phyloP scores from a whole-genome alignment of 108 stramenopile genomes.

The Mayamaea pseudoterrestris region DNA sequence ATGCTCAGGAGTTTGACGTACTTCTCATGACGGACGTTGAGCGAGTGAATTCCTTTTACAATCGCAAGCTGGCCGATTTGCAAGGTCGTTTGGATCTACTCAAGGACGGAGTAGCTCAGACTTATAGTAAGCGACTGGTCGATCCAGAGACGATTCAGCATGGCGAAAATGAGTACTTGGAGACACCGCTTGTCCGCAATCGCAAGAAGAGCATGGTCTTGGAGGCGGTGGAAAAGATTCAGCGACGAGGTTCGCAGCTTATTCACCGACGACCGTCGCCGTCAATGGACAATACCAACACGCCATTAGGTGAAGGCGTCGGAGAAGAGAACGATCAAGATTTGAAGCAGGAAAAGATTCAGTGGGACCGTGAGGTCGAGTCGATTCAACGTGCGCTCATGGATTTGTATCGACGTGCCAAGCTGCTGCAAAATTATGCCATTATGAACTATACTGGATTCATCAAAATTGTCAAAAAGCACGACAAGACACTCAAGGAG shows the following conservation, averaged over 20 bases:
- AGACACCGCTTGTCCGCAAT: not conserved
- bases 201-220: not conserved
- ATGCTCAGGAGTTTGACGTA: slow-evolving; percentile 17
- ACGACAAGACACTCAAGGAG: slow-evolving; percentile 67
- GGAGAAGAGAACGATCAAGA: slow-evolving; percentile 11
- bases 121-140: not conserved
- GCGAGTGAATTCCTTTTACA: slow-evolving; percentile 50
- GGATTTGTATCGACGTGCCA: slow-evolving; percentile 65
- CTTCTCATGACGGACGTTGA: slow-evolving; percentile 28
- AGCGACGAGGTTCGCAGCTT: not conserved
- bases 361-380: slow-evolving; percentile 28
- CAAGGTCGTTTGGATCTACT: slow-evolving; percentile 45
- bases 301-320: not conserved
- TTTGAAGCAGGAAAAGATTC: slow-evolving; percentile 9
- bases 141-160: not conserved
- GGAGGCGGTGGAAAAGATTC: not conserved
- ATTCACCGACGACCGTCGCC: not conserved
- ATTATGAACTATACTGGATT: slow-evolving; percentile 91
- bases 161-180: not conserved
- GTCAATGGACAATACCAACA: not conserved
- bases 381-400: slow-evolving; percentile 69
- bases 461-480: slow-evolving; percentile 88
- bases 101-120: slow-evolving; percentile 28
- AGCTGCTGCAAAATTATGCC: slow-evolving; percentile 72
- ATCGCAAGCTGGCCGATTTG: slow-evolving; percentile 40